These are phyloP conservation scores for Candida suzukii DNA, from an alignment of 805 yeast species.

Conservation along the genomic window DNA sequence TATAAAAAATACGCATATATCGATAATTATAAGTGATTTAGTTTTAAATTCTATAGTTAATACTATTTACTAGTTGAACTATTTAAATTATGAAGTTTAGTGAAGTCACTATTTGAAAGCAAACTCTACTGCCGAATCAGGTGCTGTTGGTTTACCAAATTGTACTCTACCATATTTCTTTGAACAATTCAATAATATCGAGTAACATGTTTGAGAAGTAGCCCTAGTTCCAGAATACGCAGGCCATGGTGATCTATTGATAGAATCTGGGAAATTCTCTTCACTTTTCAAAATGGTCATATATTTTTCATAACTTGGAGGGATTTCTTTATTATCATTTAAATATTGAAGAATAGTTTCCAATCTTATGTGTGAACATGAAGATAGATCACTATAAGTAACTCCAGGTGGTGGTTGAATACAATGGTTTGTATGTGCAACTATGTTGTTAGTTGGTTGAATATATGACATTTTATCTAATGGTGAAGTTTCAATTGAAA, in stretches of 20 bases:
- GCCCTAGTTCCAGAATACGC: slow-evolving; percentile 1
- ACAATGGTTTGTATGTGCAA: slow-evolving; percentile 8
- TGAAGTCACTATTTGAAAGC: no score
- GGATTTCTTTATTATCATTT: neutral
- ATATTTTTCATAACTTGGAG: slow-evolving; percentile 1
- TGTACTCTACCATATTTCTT: slow-evolving; percentile 2
- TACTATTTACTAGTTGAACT: no score
- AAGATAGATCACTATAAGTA: neutral
- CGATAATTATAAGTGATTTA: no score
- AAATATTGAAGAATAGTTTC: slow-evolving; percentile 1
- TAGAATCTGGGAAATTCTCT: slow-evolving; percentile 3
- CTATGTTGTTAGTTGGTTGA: neutral
- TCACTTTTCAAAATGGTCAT: slow-evolving; percentile 3
- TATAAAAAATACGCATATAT: no score
- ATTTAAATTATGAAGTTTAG: no score
- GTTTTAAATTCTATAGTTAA: no score
- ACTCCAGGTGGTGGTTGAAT: slow-evolving; percentile 1
- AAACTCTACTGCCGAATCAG: neutral
- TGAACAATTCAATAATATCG: slow-evolving; percentile 3
- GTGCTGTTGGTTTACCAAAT: slow-evolving; percentile 3
- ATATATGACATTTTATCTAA: slow-evolving; percentile 1
- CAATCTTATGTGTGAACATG: slow-evolving; percentile 2
- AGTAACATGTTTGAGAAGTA: slow-evolving; percentile 4
- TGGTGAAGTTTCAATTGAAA: slow-evolving; percentile 7
- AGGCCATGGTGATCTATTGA: slow-evolving; percentile 4